Base-by-base conservation (phyloP, 192 early-diverging fungal genomes). In the Umbelopsis sp. region DNA sequence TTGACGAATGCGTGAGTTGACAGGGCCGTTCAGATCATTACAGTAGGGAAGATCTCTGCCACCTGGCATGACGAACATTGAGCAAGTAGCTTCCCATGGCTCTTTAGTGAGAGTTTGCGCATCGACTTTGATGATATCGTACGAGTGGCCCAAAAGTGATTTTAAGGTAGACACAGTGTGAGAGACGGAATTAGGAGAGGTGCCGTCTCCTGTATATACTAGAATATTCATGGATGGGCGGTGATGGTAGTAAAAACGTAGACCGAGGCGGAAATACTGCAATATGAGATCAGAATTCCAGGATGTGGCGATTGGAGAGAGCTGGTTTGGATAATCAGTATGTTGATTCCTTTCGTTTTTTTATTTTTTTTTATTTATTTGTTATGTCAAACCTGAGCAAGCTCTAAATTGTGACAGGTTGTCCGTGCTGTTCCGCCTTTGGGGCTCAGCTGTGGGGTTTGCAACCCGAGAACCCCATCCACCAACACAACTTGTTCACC, bases 81-180 rank as follows among this genome's bases (percentile, higher is more conserved):
- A 89, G 6, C 95, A 92, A 17, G 92, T 91, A n/a, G 86, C 86
- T 78, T 94, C 89, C 96, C 96, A 99, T 3, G 97, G 93, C 72
- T 94, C 92, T 17, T 76, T 85, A 4, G 76, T 65, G 9, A 99
- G 81, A 4, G 88, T 88, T 21, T 82, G 71, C 14, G 90, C 86
- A 65, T 93, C 91, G 43, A 98, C 93, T 45, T 88, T 82, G 56
- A 97, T 93, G 20, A 99, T 85, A 76, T 97, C 98, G 80, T 96
- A 98, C 29, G 86, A 80, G 36, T 91, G 86, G 16, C 91, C 90
- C 7, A 99, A 89, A 29, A 92, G 83, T 34, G 82, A 74, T 21
- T 90, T 90, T 38, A 99, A 87, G 0, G 93, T 94, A 17, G 69
- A 38, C 26, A 91, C 75, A 2, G 93, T 91, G 38, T 91, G 83